phyloP scores from a whole-genome alignment of 2,329 filamentous ascomycete species.

The Fusarium setosum region DNA sequence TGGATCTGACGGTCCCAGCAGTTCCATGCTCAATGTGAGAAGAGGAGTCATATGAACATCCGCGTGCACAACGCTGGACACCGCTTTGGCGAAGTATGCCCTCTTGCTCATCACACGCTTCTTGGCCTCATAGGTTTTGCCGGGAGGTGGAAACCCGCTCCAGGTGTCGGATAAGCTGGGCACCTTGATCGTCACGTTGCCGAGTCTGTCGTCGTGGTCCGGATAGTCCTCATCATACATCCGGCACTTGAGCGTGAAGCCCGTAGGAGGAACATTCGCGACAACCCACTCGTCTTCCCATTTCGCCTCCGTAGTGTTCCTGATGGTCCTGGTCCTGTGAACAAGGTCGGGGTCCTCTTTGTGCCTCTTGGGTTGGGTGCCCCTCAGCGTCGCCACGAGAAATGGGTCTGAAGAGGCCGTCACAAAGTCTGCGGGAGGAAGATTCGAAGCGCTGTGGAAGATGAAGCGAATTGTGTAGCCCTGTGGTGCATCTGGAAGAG shows the following conservation, averaged over 20 bases:
- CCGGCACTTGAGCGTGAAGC: constrained; percentile 86
- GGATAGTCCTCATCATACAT: constrained; percentile 91
- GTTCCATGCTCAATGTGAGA: constrained; percentile 78
- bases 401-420: constrained; percentile 87
- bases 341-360: constrained; percentile 85
- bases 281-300: constrained; percentile 93
- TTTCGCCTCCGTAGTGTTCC: constrained; percentile 76
- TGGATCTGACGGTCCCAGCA: constrained; percentile 80
- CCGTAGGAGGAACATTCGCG: constrained; percentile 83
- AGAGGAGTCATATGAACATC: constrained; percentile 75
- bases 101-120: constrained; percentile 90
- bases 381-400: constrained; percentile 79
- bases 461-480: constrained; percentile 89
- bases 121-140: constrained; percentile 75
- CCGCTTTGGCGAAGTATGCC: constrained; percentile 80
- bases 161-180: constrained; percentile 71
- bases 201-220: constrained; percentile 87
- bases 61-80: constrained; percentile 71
- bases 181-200: constrained; percentile 82
- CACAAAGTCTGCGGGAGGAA: constrained; percentile 84
- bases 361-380: constrained; percentile 78
- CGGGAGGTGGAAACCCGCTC: constrained; percentile 71
- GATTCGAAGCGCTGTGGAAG: constrained; percentile 82
- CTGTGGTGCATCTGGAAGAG: constrained; percentile 77
- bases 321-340: constrained; percentile 81